These are phyloP conservation scores for Cicer judaicum DNA, from an alignment of 306 rosid species.

Conservation along the genomic window DNA sequence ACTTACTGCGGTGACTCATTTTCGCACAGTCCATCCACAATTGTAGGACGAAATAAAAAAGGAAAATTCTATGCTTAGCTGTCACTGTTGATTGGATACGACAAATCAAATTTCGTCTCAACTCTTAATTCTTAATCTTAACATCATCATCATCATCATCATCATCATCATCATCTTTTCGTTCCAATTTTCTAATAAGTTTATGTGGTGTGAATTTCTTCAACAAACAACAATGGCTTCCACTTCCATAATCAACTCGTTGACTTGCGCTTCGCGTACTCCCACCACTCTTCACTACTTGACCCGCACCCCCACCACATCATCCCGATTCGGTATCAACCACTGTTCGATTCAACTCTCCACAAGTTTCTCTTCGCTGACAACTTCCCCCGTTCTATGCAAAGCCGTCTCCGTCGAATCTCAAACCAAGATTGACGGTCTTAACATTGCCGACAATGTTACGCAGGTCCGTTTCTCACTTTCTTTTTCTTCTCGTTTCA, in stretches of 20 bases:
- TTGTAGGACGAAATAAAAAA: background rate
- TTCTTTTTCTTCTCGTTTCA: background rate
- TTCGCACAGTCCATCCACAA: background rate
- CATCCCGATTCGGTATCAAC: conserved; percentile 23
- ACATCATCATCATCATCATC: background rate
- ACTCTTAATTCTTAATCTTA: background rate
- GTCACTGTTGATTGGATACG: background rate
- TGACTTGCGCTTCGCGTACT: conserved; percentile 50
- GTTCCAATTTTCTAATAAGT: background rate
- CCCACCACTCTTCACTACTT: conserved; percentile 39
- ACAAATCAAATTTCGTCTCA: conserved; percentile 3
- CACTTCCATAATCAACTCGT: conserved; percentile 59
- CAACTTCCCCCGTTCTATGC: conserved; percentile 55
- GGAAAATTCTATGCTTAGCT: background rate
- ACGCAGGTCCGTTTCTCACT: conserved; percentile 55
- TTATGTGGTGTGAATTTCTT: background rate
- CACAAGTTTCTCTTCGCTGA: conserved; percentile 37
- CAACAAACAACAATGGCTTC: conserved; percentile 63
- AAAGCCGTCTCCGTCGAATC: conserved; percentile 70
- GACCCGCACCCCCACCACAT: conserved; percentile 7
- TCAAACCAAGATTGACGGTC: conserved; percentile 71
- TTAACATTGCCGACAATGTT: conserved; percentile 89
- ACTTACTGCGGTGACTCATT: background rate
- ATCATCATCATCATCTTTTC: background rate
- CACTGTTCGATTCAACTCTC: conserved; percentile 26